Percentiles rank a stretch among this genome's conserved stretches.
These are phyloP conservation scores for Neurospora sp. DNA, from an alignment of 2,329 filamentous ascomycete genomes.

Conservation along the genomic window DNA sequence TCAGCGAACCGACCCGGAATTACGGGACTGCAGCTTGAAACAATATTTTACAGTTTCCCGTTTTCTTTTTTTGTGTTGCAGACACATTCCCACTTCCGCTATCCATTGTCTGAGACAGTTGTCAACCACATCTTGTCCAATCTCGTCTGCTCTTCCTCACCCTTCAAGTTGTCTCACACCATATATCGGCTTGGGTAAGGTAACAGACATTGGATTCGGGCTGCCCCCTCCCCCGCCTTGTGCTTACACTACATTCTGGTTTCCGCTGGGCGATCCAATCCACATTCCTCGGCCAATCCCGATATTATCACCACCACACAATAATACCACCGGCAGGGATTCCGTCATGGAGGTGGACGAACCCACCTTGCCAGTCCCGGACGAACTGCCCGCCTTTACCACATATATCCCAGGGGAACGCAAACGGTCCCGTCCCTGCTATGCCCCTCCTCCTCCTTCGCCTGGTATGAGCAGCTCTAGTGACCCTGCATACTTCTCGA, in stretches of 20 bases:
- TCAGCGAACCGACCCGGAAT: not conserved
- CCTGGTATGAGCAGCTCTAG: conserved; percentile 44
- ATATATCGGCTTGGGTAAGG: not conserved
- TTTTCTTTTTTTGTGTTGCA: not conserved
- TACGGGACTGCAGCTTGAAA: not conserved
- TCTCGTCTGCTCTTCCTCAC: not conserved
- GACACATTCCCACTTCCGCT: not conserved
- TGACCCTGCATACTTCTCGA: conserved; percentile 62
- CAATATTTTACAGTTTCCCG: not conserved
- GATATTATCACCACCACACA: not conserved
- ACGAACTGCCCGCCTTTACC: not conserved
- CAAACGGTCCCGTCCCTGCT: conserved; percentile 28
- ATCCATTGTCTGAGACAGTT: not conserved
- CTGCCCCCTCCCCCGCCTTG: not conserved
- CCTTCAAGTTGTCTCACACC: not conserved
- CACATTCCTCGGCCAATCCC: not conserved
- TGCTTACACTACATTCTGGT: not conserved
- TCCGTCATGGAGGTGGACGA: conserved; percentile 3
- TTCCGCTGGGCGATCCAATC: not conserved
- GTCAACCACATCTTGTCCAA: not conserved
- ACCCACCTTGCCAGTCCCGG: conserved; percentile 1
- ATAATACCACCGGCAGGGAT: not conserved
- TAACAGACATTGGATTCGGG: not conserved
- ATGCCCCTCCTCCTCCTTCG: conserved; percentile 22
- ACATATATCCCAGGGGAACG: conserved; percentile 11